A percentile compares a stretch with the other conserved stretches of the same genome.
Evolutionary conservation across 805 yeast genomes (phyloP).

Genomic region (Kuraishia ogatae): DNA sequence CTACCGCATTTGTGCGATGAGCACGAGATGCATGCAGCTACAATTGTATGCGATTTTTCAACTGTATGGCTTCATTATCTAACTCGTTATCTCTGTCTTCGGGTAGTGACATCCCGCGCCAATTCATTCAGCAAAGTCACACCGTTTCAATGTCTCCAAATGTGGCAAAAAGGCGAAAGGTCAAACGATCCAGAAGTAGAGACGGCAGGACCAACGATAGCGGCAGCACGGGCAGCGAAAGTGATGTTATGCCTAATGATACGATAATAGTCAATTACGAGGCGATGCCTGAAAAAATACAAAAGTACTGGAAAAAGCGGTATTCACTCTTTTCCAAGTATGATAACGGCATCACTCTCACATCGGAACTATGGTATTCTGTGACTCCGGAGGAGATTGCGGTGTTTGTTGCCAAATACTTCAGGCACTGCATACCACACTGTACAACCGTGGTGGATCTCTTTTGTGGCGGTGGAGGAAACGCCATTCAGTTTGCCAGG

Average conservation of each 20-base stretch:
- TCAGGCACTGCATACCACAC: slow-evolving; percentile 41
- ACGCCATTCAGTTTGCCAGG: slow-evolving; percentile 65
- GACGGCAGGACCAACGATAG: not conserved
- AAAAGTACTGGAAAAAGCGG: slow-evolving; percentile 59
- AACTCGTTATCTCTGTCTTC: no score
- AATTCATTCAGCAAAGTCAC: no score
- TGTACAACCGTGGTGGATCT: slow-evolving; percentile 49
- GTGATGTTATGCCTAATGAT: not conserved
- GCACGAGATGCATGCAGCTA: not conserved
- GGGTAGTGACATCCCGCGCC: no score
- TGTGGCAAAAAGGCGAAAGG: not conserved
- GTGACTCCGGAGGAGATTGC: slow-evolving; percentile 83
- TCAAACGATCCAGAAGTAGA: not conserved
- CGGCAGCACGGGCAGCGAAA: not conserved
- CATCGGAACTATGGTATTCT: slow-evolving; percentile 74
- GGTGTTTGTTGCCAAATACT: slow-evolving; percentile 42
- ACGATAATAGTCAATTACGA: slow-evolving; percentile 4
- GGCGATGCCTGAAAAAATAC: slow-evolving; percentile 30
- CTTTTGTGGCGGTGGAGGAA: slow-evolving; percentile 88
- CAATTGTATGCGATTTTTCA: not conserved
- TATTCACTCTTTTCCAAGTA: slow-evolving; percentile 49
- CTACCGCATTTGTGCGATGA: not conserved
- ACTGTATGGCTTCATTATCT: not conserved
- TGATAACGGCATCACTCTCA: slow-evolving; percentile 63
- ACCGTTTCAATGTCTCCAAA: no score